Conservation (phyloP, 1,284 basidiomycete genomes). For the Apiotrichum mycotoxinovorans region DNA sequence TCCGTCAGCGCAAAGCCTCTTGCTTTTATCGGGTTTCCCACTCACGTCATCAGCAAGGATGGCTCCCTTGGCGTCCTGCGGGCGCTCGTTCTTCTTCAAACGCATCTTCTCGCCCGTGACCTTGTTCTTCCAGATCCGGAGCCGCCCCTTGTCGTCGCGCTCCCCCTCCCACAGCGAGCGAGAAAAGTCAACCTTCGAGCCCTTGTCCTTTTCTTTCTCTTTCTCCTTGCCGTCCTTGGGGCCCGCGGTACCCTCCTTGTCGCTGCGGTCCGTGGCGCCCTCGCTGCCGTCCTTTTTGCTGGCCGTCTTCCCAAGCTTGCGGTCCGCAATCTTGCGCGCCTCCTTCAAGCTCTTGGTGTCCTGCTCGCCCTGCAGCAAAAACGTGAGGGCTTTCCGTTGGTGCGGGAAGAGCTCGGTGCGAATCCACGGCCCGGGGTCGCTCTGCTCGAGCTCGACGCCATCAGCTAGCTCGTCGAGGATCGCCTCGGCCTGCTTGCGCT, state of each 20-base stretch:
- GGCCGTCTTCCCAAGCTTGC: slow-evolving; percentile 22
- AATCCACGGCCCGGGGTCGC: slow-evolving; percentile 80
- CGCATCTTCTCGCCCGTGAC: slow-evolving; percentile 76
- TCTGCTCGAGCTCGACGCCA: slow-evolving; percentile 80
- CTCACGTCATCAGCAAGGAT: slow-evolving; percentile 87
- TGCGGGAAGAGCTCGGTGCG: slow-evolving; percentile 91
- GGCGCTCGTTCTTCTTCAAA: slow-evolving; percentile 53
- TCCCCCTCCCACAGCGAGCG: slow-evolving; percentile 43
- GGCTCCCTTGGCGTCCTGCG: slow-evolving; percentile 76
- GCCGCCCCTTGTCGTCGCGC: slow-evolving; percentile 56
- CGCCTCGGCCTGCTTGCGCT: slow-evolving; percentile 88
- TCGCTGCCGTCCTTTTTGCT: slow-evolving; percentile 9
- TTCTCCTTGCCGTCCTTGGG: no score
- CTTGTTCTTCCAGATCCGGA: slow-evolving; percentile 69
- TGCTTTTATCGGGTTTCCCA: slow-evolving; percentile 15
- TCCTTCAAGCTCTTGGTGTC: slow-evolving; percentile 42
- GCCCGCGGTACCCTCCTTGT: slow-evolving; percentile 5
- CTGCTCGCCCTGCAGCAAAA: slow-evolving; percentile 85
- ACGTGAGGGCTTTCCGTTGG: slow-evolving; percentile 96
- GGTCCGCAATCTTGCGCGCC: slow-evolving; percentile 35
- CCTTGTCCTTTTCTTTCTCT: slow-evolving; percentile 21
- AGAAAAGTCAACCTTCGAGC: slow-evolving; percentile 28
- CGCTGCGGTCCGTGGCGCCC: slow-evolving; percentile 7
- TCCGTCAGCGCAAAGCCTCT: slow-evolving; percentile 22
- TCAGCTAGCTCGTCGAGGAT: slow-evolving; percentile 83